phyloP scores from a whole-genome alignment of 768 basidiomycete species.

The Hemileccinum impolitum region DNA sequence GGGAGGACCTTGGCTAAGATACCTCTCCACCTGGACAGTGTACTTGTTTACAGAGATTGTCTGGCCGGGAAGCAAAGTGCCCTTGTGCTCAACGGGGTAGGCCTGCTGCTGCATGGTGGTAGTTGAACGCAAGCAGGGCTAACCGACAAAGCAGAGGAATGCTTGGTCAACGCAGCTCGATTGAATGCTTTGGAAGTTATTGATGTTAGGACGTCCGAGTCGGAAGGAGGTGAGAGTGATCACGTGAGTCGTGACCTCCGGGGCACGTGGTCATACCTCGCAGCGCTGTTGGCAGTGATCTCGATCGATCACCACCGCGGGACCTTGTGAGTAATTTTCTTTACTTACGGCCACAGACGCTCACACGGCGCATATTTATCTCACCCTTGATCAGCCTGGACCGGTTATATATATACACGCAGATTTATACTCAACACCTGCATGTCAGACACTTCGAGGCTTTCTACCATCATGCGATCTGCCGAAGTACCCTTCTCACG shows the following conservation, averaged over 20 bases:
- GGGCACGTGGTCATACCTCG: constrained; percentile 13
- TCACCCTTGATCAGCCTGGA: neutral
- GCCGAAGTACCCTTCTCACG: constrained; percentile 51
- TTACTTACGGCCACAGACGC: neutral
- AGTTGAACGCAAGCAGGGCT: constrained; percentile 1
- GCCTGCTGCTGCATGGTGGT: constrained; percentile 41
- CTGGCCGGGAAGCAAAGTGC: constrained; percentile 77
- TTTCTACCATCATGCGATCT: constrained; percentile 11
- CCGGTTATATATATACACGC: constrained; percentile 1
- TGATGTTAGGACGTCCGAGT: neutral
- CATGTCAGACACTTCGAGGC: constrained; percentile 2
- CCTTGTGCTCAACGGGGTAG: constrained; percentile 48
- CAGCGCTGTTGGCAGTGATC: too few relatives aligned
- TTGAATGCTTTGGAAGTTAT: neutral
- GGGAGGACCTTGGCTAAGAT: constrained; percentile 84
- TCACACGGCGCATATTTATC: neutral
- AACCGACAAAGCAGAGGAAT: constrained; percentile 5
- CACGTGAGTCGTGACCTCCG: constrained; percentile 12
- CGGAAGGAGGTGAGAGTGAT: neutral
- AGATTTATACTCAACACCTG: neutral
- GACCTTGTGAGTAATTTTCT: neutral
- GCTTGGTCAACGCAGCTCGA: constrained; percentile 4
- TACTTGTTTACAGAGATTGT: constrained; percentile 87
- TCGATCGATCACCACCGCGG: neutral
- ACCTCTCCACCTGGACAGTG: constrained; percentile 88